Base-by-base conservation (phyloP, 2,329 filamentous ascomycete species). In the Ceratocystis variospora region DNA sequence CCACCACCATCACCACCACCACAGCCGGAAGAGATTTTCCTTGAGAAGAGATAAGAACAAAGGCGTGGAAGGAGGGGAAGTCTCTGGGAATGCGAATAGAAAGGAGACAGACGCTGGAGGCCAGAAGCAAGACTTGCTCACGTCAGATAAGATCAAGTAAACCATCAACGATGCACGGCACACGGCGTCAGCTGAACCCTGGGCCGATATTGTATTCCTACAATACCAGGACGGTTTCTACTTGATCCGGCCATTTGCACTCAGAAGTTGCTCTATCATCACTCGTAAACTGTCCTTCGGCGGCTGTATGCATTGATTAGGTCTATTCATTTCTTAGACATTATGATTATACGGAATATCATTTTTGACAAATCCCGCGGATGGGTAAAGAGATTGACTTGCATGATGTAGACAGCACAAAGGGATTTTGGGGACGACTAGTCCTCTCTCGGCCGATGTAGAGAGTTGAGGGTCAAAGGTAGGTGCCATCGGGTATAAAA, bases 91-190 rank as follows among this genome's bases (percentile, higher is more conserved):
- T 59, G 17, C 12, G 33, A 62, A 55, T n/a, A 48, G 7, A 25
- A 63, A 50, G 28, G 33, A 65, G 19, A 41, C 19, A 10, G 33
- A 53, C 19, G 19, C 41, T 45, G 25, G 33, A 15, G 62, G 12
- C 48, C 17, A 48, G 12, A 53, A 55, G 50, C 19, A 62, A 53
- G 22, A n/a, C 19, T 3, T 41, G 12, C 48, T 62, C 63, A 73
- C 76, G 73, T 84, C 81, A 84, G 81, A 84, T 84, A 84, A 84
- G 82, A 84, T 85, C 82, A 84, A 84, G 82, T 84, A 79, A 76
- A 68, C 71, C 68, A 67, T 66, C 67, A 68, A 57, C 62, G 67
- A 62, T 22, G 45, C 28, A 44, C 12, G 64, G 53, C 62, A 45
- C n/a, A 41, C 31, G 55, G 44, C 31, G n/a, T 48, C 33, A 41